Base-by-base conservation (phyloP, 768 basidiomycete species). In the Albatrellus ellisii region DNA sequence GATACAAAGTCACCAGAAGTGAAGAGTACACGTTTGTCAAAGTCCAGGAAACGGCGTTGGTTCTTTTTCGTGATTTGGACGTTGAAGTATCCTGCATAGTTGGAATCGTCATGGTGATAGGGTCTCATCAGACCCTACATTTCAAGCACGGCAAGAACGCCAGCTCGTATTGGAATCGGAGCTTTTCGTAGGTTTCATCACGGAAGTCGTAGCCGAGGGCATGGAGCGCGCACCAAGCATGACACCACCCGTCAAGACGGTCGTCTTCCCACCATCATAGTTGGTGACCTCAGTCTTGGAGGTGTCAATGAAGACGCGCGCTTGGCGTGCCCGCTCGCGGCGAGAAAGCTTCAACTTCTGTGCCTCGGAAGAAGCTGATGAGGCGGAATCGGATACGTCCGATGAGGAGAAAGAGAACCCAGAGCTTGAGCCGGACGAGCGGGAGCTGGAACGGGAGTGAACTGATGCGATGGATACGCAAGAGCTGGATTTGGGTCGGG, bases 261-360 rank as follows among this genome's bases (percentile, higher is more conserved):
- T 86, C 41, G 85, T 88, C 70, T 85, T 86, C 49, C 85, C 85
- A 43, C 83, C 84, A 51, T 88, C 84, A 52, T 88, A 88, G 53
- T 81, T 80, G 36, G 84, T 87, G 48, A 87, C 80, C 34, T 81
- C 80, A 41, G 62, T 85, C 67, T 78, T 87, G 54, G 77, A 62
- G 17, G 67, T 72, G 59, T 88, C 85, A 42, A 88, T 59, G 55
- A 70, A 85, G 51, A 87, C 79, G 48, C 74, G 75, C 18, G 72
- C 71, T 56, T 79, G 77, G 48, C 77, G 70, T 7, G 73, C 72
- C 38, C 69, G 71, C 58, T 85, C 82, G 46, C 81, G 73, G 42
- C 79, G 77, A 18, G 79, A 80, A 42, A 72, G 67, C 55, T 71
- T 72, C 49, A 54, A 51, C 35, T 44, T 48, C 40, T 64, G 60